A percentile compares a stretch with the other conserved stretches of the same genome.
These are phyloP conservation scores for Speleostelium caveatum DNA, from an alignment of 78 protist genomes.

Conservation along the genomic window DNA sequence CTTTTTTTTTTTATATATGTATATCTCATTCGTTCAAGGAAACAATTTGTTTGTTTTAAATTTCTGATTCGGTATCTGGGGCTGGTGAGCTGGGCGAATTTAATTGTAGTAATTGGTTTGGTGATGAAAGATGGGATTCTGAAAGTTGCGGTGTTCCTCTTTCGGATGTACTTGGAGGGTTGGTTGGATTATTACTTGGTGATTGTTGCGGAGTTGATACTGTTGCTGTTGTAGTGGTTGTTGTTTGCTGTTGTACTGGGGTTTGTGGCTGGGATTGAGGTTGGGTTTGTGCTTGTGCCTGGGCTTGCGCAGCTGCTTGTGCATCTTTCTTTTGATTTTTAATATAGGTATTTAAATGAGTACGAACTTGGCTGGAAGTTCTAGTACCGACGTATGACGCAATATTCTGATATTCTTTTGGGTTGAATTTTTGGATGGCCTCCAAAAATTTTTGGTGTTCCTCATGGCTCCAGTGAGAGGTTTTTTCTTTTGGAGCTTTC, in stretches of 20 bases:
- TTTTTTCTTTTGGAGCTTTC: conserved; percentile 9
- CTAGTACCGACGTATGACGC: conserved; percentile 28
- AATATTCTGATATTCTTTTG: conserved; percentile 22
- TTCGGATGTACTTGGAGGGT: no score
- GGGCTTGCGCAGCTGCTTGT: not conserved
- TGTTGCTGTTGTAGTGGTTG: conserved; percentile 12
- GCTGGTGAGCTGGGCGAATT: not conserved
- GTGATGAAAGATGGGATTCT: not conserved
- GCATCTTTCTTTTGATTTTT: conserved; percentile 47
- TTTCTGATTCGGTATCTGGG: not conserved
- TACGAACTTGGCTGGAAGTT: conserved; percentile 42
- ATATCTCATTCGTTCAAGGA: no score
- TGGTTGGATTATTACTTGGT: no score
- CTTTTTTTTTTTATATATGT: no score
- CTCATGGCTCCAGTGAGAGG: conserved; percentile 51
- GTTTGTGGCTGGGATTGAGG: not conserved
- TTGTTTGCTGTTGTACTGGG: conserved; percentile 8
- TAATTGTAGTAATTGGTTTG: not conserved
- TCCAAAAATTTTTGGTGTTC: conserved; percentile 64
- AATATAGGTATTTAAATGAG: conserved; percentile 53
- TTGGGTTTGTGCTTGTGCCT: not conserved
- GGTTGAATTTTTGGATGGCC: conserved; percentile 15
- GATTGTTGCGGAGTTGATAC: conserved; percentile 8
- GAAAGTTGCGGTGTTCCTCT: not conserved
- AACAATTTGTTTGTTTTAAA: not conserved